These are phyloP conservation scores for Gelatoporia subvermispora DNA, from an alignment of 768 basidiomycete genomes.

Conservation along the genomic window DNA sequence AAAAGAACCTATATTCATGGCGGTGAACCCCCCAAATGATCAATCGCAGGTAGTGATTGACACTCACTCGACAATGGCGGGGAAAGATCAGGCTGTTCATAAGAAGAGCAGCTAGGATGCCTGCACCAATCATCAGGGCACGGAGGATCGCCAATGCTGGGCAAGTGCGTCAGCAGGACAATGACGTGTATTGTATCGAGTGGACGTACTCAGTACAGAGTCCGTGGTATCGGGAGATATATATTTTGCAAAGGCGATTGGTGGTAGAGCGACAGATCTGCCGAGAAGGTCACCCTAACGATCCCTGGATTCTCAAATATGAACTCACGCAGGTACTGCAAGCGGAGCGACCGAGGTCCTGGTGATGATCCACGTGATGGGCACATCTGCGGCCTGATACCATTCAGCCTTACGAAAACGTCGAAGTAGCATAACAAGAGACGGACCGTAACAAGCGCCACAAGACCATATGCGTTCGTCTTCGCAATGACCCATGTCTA, in stretches of 20 bases:
- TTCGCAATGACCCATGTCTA: conserved; percentile 35
- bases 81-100: conserved; percentile 44
- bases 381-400: conserved; percentile 37
- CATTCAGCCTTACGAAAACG: background rate
- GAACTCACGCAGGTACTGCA: conserved; percentile 39
- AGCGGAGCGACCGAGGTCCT: conserved; percentile 34
- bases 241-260: conserved; percentile 31
- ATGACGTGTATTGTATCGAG: background rate
- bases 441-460: conserved; percentile 34
- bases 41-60: background rate
- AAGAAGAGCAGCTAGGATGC: conserved; percentile 40
- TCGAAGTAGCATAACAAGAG: background rate
- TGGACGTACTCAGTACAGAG: conserved; percentile 26
- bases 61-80: conserved; percentile 38
- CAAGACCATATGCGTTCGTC: conserved; percentile 39
- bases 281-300: background rate
- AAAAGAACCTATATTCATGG: conserved; percentile 33
- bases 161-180: background rate
- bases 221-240: conserved; percentile 17
- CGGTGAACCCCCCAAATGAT: background rate
- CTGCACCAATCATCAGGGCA: conserved; percentile 37
- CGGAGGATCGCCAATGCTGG: conserved; percentile 37
- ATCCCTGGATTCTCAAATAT: background rate
- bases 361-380: conserved; percentile 40
- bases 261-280: conserved; percentile 41